Percentiles rank a stretch among this genome's conserved stretches.
phyloP scores from a whole-genome alignment of 2,329 filamentous ascomycete genomes.

The Diaporthe citriasiana region DNA sequence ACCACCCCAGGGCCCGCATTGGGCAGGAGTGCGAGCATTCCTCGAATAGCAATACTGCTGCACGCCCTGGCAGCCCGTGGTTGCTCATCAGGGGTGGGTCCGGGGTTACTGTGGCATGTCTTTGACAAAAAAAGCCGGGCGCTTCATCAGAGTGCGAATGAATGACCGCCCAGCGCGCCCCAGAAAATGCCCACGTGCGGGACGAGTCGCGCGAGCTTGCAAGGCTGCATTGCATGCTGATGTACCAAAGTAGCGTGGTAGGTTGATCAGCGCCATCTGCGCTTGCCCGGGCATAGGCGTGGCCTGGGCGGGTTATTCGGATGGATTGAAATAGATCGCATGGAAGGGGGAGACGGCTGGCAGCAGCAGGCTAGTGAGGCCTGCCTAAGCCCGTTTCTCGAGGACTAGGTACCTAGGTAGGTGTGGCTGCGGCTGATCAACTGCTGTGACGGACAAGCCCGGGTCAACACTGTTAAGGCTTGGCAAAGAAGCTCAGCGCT shows the following conservation, averaged over 20 bases:
- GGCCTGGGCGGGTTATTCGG: conserved; percentile 9
- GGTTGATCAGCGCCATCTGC: neutral
- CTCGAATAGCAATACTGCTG: conserved; percentile 10
- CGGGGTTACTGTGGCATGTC: neutral
- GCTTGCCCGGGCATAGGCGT: neutral
- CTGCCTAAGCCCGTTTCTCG: conserved; percentile 10
- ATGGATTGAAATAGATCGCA: conserved; percentile 23
- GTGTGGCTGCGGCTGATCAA: conserved; percentile 16
- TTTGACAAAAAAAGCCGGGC: conserved; percentile 8
- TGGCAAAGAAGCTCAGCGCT: conserved; percentile 29
- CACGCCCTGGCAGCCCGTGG: neutral
- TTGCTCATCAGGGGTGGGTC: conserved; percentile 5
- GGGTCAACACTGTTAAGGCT: neutral
- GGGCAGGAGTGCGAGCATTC: neutral
- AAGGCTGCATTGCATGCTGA: neutral
- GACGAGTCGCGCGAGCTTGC: conserved; percentile 11
- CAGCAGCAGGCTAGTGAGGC: conserved; percentile 2
- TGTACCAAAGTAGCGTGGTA: neutral
- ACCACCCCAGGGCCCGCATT: conserved; percentile 7
- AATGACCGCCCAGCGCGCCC: neutral
- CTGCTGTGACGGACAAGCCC: conserved; percentile 7
- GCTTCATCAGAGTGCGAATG: neutral
- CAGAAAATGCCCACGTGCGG: conserved; percentile 30
- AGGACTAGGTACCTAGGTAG: too few relatives aligned
- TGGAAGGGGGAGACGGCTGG: neutral